phyloP scores from a whole-genome alignment of 306 rosid species.

The Acacia crassicarpa region DNA sequence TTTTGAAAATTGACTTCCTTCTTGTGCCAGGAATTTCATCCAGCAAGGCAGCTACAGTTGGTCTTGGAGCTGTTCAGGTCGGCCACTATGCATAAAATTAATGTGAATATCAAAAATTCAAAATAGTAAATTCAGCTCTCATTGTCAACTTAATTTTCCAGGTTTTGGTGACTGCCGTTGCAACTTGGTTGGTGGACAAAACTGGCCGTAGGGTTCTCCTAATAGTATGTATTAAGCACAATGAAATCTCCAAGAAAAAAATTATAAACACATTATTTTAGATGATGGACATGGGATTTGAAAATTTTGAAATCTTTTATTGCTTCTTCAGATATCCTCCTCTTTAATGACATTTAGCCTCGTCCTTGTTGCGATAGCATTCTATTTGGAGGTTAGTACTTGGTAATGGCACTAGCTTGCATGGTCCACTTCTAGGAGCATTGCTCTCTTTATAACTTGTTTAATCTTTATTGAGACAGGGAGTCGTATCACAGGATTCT shows the following conservation, averaged over 20 bases:
- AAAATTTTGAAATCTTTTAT: conserved; percentile 10
- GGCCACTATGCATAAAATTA: conserved; percentile 1
- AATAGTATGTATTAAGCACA: conserved; percentile 48
- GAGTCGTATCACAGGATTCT: conserved; percentile 41
- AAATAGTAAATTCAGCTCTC: conserved; percentile 5
- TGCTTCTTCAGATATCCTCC: conserved; percentile 63
- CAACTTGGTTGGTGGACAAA: conserved; percentile 85
- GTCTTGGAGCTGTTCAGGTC: conserved; percentile 81
- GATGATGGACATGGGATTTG: conserved; percentile 14
- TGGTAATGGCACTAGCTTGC: conserved; percentile 25
- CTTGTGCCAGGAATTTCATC: conserved; percentile 65
- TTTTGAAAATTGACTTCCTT: conserved; percentile 30
- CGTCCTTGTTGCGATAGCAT: conserved; percentile 61
- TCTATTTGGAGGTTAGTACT: conserved; percentile 62
- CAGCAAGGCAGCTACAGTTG: conserved; percentile 63
- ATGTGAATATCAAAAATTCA: conserved; percentile 2
- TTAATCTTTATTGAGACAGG: conserved; percentile 43
- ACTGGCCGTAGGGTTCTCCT: conserved; percentile 78
- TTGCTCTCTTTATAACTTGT: conserved; percentile 24
- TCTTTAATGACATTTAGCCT: conserved; percentile 74
- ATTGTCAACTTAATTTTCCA: conserved; percentile 31
- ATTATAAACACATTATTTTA: not conserved
- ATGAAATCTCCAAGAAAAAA: not conserved
- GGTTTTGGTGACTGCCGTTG: conserved; percentile 67
- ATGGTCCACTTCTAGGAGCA: conserved; percentile 22